Base-by-base conservation (phyloP, 441 rosid genomes). In the Gossypium schwendimanii region DNA sequence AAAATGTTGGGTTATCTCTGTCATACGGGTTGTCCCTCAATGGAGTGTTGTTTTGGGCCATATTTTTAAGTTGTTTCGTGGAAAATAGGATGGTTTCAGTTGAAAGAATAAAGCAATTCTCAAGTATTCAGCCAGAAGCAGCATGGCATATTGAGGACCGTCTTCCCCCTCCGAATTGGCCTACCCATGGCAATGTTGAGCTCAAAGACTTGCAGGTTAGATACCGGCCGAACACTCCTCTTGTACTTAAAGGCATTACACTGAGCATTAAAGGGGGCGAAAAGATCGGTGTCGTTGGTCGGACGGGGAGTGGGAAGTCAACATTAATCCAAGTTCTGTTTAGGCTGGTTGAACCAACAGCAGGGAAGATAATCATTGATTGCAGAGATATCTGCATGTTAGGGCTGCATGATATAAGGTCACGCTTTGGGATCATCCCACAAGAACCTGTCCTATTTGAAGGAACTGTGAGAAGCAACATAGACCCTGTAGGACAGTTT, bases 271-370 rank as follows among this genome's bases (percentile, higher is more conserved):
- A 76, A 11, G 97, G 96, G 14, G 98, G 97, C 21, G 95, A 94
- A 73, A 94, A 94, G 82, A 79, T 94, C 15, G 97, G 97, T 63
- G 83, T 94, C 18, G 98, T 94, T 58, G 97, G 98, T 41, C 88
- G 98, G 59, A 94, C 98, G 1, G 98, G 98, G 70, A 88, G 98
- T 52, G 98, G 98, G 69, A 94, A 94, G 78, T 91, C 98, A n/a
- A 94, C 98, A 59, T 78, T 94, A 79, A 84, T 94, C 72, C 97
- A 94, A 72, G 97, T 90, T 62, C 83, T 91, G 78, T 94, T 94
- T 53, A 85, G 97, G 78, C 82, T 94, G 75, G 93, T 94, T 55
- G 98, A 94, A 77, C 97, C 97, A 5, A 80, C 92, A 2, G 88
- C 80, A 63, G 98, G 98, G 41, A 87, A 76, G 78, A 90, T 94